A percentile compares a stretch with the other conserved stretches of the same genome.
These are phyloP conservation scores for Hyaloperonospora brassicae DNA, from an alignment of 352 stramenopile genomes.

Conservation along the genomic window DNA sequence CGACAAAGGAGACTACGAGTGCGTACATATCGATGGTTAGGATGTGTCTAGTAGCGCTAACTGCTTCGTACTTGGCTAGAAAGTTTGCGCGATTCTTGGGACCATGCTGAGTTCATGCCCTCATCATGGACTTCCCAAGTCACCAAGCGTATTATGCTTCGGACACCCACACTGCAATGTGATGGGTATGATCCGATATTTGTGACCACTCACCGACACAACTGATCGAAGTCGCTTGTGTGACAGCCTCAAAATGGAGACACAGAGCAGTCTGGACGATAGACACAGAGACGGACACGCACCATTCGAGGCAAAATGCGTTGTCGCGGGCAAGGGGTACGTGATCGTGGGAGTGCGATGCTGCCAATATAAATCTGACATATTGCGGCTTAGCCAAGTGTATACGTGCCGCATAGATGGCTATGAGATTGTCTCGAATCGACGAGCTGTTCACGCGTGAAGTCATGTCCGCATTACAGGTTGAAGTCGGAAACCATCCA, in stretches of 20 bases:
- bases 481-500: too few relatives aligned
- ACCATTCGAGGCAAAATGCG: conserved; percentile 43
- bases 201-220: neutral
- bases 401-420: conserved; percentile 16
- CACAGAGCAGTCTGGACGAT: conserved; percentile 1
- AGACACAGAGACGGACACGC: neutral
- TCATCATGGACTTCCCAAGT: conserved; percentile 62
- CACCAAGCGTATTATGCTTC: conserved; percentile 52
- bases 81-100: conserved; percentile 29
- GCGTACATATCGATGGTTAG: neutral
- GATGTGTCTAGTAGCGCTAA: neutral
- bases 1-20: conserved; percentile 39
- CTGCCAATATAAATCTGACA: conserved; percentile 1
- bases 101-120: conserved; percentile 46
- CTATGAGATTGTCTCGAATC: neutral
- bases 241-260: conserved; percentile 10
- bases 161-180: conserved; percentile 3
- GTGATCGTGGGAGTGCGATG: neutral
- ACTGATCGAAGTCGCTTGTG: neutral
- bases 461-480: too few relatives aligned
- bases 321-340: conserved; percentile 41
- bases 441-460: too few relatives aligned
- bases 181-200: conserved; percentile 10
- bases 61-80: conserved; percentile 4
- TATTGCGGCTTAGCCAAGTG: conserved; percentile 17